phyloP scores from a whole-genome alignment of 306 rosid genomes.

The Sphenostylis stenocarpa region DNA sequence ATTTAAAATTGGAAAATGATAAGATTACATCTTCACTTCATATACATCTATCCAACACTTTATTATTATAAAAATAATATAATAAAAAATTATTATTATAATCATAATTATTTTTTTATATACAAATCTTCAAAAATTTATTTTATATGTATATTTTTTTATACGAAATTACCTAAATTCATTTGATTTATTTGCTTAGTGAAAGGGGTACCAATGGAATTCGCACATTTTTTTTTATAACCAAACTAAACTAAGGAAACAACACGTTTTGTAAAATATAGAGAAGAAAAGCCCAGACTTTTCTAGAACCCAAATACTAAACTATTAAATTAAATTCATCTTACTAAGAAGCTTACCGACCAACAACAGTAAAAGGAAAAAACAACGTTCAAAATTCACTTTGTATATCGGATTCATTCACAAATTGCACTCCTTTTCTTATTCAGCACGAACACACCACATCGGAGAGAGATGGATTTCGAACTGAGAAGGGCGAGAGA shows the following conservation, averaged over 20 bases:
- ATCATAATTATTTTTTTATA: no score
- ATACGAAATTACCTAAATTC: no score
- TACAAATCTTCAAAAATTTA: no score
- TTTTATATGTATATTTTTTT: no score
- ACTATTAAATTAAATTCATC: background rate
- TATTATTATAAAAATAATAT: no score
- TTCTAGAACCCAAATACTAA: slow-evolving; percentile 20
- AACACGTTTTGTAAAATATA: background rate
- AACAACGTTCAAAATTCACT: background rate
- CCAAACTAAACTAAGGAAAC: background rate
- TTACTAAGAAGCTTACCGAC: background rate
- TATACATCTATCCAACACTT: no score
- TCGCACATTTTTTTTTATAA: background rate
- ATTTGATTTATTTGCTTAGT: background rate
- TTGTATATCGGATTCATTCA: background rate
- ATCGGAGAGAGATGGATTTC: slow-evolving; percentile 63
- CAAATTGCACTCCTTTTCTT: slow-evolving; percentile 5
- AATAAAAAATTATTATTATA: no score
- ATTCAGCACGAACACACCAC: slow-evolving; percentile 26
- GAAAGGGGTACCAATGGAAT: background rate
- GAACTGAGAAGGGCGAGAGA: slow-evolving; percentile 91
- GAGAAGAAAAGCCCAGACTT: slow-evolving; percentile 44
- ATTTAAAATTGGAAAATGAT: no score
- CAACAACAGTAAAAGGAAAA: background rate
- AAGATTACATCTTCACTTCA: no score